These are phyloP conservation scores for Fusarium longipes DNA, from an alignment of 2,329 filamentous ascomycete genomes.

Conservation along the genomic window DNA sequence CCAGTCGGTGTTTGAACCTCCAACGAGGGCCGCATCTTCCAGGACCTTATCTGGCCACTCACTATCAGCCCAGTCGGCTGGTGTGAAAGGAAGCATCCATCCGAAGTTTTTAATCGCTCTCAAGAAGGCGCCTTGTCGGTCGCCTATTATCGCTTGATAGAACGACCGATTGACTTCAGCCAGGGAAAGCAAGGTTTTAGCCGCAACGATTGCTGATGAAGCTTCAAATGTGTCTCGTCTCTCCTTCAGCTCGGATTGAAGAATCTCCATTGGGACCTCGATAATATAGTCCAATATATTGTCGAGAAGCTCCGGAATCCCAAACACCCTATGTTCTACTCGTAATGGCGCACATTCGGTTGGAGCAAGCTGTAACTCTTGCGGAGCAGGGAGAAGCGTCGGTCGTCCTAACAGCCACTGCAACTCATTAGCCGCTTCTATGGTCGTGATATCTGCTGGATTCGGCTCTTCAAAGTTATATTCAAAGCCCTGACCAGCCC, in stretches of 20 bases:
- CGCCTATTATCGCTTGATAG: neutral
- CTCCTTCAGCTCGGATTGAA: neutral
- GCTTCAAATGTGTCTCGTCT: neutral
- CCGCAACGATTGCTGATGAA: neutral
- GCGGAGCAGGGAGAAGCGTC: neutral
- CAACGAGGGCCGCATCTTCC: neutral
- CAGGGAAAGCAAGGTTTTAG: neutral
- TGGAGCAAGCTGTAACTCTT: accelerated
- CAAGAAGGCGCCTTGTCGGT: neutral
- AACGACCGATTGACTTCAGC: neutral
- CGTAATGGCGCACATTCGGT: accelerated
- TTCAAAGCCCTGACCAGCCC: accelerated
- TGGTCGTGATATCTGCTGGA: no score
- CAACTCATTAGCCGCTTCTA: accelerated
- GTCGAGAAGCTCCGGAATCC: neutral
- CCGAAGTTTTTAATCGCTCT: neutral
- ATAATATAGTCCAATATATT: neutral
- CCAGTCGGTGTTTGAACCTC: neutral
- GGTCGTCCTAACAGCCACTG: neutral
- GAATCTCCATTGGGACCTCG: neutral
- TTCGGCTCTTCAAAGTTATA: no score
- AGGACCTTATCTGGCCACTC: neutral
- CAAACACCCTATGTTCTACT: accelerated
- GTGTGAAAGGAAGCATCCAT: neutral
- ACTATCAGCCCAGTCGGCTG: neutral